Conservation (phyloP, 805 yeast genomes). For the Metschnikowia cubensis region DNA sequence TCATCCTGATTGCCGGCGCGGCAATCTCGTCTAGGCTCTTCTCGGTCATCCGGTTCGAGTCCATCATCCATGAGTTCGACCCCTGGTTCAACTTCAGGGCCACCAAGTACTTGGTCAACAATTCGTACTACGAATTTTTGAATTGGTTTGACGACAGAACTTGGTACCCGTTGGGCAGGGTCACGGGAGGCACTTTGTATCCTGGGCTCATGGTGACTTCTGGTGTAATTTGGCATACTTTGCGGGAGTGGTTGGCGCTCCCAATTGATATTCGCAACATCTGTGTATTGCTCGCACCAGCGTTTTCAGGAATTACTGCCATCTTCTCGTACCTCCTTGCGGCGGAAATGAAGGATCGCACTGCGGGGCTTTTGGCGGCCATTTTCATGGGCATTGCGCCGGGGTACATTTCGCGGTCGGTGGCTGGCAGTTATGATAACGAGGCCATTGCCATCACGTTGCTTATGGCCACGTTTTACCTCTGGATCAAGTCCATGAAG, state of each 20-base stretch:
- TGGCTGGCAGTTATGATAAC: conserved; percentile 97
- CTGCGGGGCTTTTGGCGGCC: conserved; percentile 90
- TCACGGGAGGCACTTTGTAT: conserved; percentile 96
- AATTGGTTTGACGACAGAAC: conserved; percentile 99
- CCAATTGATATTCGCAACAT: conserved; percentile 94
- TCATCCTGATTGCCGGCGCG: conserved; percentile 80
- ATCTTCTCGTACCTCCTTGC: conserved; percentile 84
- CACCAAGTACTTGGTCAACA: conserved; percentile 80
- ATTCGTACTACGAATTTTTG: conserved; percentile 84
- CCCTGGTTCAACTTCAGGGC: conserved; percentile 98
- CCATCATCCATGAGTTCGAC: conserved; percentile 95
- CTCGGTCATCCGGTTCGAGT: conserved; percentile 94
- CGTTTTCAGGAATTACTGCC: conserved; percentile 90
- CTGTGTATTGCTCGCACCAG: conserved; percentile 96
- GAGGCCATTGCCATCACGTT: conserved; percentile 98
- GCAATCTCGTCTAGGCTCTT: conserved; percentile 89
- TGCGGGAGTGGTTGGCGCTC: conserved; percentile 57
- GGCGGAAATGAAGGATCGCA: conserved; percentile 80
- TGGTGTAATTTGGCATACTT: conserved; percentile 78
- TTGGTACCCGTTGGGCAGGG: conserved; percentile 99
- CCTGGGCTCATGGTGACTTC: conserved; percentile 98
- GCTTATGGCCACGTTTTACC: conserved; percentile 89
- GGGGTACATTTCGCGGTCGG: conserved; percentile 96
- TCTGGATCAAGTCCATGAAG: conserved; percentile 93
- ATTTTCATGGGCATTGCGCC: conserved; percentile 97